Base-by-base conservation (phyloP, 768 basidiomycete genomes). In the Pleurotus giganteus region DNA sequence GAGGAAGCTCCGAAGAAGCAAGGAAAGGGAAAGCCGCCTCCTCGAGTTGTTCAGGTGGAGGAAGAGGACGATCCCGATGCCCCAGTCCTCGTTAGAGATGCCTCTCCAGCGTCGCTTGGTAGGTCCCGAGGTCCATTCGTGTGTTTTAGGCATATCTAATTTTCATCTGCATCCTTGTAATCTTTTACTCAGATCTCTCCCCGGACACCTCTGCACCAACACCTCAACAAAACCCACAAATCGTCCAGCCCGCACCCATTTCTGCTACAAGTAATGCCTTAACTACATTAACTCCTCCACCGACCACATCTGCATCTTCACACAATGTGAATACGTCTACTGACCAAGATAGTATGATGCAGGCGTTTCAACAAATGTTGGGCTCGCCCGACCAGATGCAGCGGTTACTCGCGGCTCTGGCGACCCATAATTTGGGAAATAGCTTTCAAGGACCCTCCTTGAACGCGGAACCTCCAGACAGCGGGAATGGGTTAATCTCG, bases 361-460 rank as follows among this genome's bases (percentile, higher is more conserved):
- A n/a, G 34, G 71, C 80, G 7, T 69, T 85, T 31, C 74, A 80
- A 45, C 78, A 79, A 55, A 70, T 86, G 19, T 74, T 36, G 34
- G n/a, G n/a, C n/a, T 36, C 80, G 0, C 82, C 83, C 0, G 60
- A 65, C 1, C 82, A 86, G 60, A 74, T 86, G 50, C 83, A 85
- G 56, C 77, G 81, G 53, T 68, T 87, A 6, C 67, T 84, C 15
- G 67, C 72, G 1, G 72, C 78, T 0, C 69, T 84, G 29, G 66
- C 67, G 12, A 56, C n/a, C n/a, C n/a, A n/a, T n/a, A n/a, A n/a
- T n/a, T n/a, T n/a, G n/a, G n/a, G n/a, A n/a, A n/a, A n/a, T n/a
- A n/a, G n/a, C n/a, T n/a, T n/a, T n/a, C n/a, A n/a, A n/a, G n/a
- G n/a, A n/a, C n/a, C n/a, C n/a, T n/a, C n/a, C n/a, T n/a, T n/a